Base-by-base conservation (phyloP, 2,329 filamentous ascomycete genomes). In the Endoconidiophora polonica region DNA sequence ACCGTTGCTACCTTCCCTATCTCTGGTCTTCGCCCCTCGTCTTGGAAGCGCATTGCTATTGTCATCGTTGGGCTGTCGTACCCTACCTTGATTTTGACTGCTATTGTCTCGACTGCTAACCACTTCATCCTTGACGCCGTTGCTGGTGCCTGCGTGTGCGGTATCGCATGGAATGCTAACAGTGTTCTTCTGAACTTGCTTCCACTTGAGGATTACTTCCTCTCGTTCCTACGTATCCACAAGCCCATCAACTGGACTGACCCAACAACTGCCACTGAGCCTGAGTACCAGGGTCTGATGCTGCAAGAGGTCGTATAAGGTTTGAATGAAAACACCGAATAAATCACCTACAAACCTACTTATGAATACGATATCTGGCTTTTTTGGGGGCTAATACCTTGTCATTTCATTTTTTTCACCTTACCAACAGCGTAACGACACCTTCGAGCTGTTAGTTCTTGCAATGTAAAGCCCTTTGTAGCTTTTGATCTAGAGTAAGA, bases 61-160 rank as follows among this genome's bases (percentile, higher is more conserved):
- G 59, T 66, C 22, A 50, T 63, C 1, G 53, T 75, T 16, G 81
- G 80, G 40, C 68, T 80, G 57, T 62, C 72, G 3, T 86, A 86
- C 58, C 81, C 82, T 1, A 60, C 72, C 4, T 66, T 73, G 23
- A 85, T 86, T 54, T 63, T 84, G 4, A 68, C 74, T 6, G 80
- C 79, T 23, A 84, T 85, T 55, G 69, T 84, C 22, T 75, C 81
- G 2, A 84, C 81, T 0, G 81, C 81, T 43, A 85, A 85, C 60
- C 81, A 85, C 62, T 81, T 83, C 60, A 70, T 84, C 44, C 71
- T 85, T 5, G 81, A 85, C 59, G 81, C 81, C 0, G 72, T 83
- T 1, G 81, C 79, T 0, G 81, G 81, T 12, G 76, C 78, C 4
- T 58, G 73, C 29, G 78, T 85, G 2, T 84, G 80, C 57, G 67